These are phyloP conservation scores for Artemisia tridentata DNA, from an alignment of 129 eudicot genomes.

Conservation along the genomic window DNA sequence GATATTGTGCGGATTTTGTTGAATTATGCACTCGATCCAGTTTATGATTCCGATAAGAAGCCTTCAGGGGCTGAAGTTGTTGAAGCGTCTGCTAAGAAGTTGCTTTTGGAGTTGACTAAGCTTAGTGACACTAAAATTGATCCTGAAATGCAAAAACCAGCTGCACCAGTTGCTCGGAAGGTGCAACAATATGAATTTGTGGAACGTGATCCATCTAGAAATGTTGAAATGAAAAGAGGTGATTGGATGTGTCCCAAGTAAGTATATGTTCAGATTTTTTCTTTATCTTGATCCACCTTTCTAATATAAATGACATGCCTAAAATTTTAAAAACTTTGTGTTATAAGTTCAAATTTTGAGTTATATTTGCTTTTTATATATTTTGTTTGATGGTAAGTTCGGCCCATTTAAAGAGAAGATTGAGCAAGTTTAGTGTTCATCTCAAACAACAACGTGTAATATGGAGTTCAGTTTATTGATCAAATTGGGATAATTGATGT, in stretches of 20 bases:
- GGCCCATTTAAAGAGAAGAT: not conserved
- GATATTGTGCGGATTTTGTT: constrained; percentile 78
- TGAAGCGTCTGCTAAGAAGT: constrained; percentile 70
- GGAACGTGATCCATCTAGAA: constrained; percentile 26
- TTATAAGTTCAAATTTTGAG: not conserved
- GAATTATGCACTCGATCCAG: constrained; percentile 80
- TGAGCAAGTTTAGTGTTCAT: too few species aligned
- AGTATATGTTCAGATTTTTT: constrained; percentile 32
- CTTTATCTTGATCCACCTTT: not conserved
- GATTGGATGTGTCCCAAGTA: constrained; percentile 87
- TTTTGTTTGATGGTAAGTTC: not conserved
- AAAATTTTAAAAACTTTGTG: too few species aligned
- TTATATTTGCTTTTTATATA: not conserved
- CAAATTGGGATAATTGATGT: constrained; percentile 1
- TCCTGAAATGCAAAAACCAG: constrained; percentile 50
- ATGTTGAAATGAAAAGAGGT: constrained; percentile 65
- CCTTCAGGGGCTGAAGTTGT: constrained; percentile 47
- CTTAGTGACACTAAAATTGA: constrained; percentile 56
- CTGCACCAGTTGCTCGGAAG: constrained; percentile 35
- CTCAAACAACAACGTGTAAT: too few species aligned
- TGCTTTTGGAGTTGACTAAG: constrained; percentile 67
- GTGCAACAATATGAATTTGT: constrained; percentile 20
- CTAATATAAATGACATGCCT: too few species aligned
- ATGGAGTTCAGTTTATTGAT: not conserved
- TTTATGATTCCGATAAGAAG: constrained; percentile 41